Conservation (phyloP, 208 protist species). For the Acanthamoeba sp. region DNA sequence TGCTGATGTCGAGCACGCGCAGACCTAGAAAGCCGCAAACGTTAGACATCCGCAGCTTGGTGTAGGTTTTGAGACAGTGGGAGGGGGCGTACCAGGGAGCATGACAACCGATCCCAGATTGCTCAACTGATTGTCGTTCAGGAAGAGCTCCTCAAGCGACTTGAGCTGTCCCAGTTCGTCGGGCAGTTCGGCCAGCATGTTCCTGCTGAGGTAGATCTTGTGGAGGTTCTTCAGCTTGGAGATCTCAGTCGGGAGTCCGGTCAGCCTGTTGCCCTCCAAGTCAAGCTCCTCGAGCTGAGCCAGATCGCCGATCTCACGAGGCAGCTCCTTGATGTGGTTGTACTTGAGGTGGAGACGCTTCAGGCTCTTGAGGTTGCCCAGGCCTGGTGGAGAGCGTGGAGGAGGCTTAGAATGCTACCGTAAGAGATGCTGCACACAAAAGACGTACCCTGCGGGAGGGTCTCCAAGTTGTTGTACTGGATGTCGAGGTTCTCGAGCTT, state of each 20-base stretch:
- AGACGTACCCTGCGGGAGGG: slow-evolving; percentile 44
- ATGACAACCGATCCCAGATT: slow-evolving; percentile 31
- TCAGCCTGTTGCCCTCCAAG: slow-evolving; percentile 79
- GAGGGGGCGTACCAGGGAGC: slow-evolving; percentile 2
- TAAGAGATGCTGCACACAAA: background rate
- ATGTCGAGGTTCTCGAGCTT: slow-evolving; percentile 66
- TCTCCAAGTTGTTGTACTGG: slow-evolving; percentile 79
- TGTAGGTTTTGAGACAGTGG: slow-evolving; percentile 20
- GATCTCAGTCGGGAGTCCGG: slow-evolving; percentile 69
- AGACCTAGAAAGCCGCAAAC: slow-evolving; percentile 1
- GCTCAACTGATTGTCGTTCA: slow-evolving; percentile 80
- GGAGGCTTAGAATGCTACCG: too few relatives aligned
- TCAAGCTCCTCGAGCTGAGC: slow-evolving; percentile 71
- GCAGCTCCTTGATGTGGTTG: slow-evolving; percentile 79
- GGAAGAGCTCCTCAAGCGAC: slow-evolving; percentile 73
- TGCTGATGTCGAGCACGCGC: slow-evolving; percentile 75
- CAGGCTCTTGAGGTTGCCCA: slow-evolving; percentile 66
- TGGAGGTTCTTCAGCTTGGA: slow-evolving; percentile 68
- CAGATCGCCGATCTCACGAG: slow-evolving; percentile 75
- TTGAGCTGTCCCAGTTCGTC: slow-evolving; percentile 71
- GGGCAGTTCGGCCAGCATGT: slow-evolving; percentile 70
- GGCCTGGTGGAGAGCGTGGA: slow-evolving; percentile 7
- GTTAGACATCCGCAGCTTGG: too few relatives aligned
- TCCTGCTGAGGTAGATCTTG: slow-evolving; percentile 80
- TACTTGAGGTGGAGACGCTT: slow-evolving; percentile 79